These are phyloP conservation scores for Xerocomellus dryophilus DNA, from an alignment of 768 basidiomycete genomes.

Conservation along the genomic window DNA sequence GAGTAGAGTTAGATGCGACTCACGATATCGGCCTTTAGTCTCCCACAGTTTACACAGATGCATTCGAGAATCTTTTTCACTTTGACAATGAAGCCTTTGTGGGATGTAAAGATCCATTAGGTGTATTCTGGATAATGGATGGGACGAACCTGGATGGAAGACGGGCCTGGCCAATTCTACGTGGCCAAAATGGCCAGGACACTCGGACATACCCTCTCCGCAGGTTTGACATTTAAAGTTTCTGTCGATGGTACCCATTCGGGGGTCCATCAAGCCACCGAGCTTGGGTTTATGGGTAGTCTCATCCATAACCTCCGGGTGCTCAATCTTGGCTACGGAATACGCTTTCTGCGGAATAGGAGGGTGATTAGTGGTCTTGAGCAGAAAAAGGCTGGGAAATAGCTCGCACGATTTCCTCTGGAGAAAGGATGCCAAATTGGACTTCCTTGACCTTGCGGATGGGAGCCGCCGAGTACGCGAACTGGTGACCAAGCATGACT, in stretches of 20 bases:
- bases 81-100: conserved; percentile 89
- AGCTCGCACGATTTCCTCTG: conserved; percentile 86
- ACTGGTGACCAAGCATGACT: conserved; percentile 83
- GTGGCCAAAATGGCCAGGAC: conserved; percentile 98
- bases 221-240: conserved; percentile 99
- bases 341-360: conserved; percentile 80
- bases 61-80: conserved; percentile 99
- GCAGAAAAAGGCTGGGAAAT: neutral
- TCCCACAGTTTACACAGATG: conserved; percentile 98
- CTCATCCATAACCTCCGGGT: conserved; percentile 99
- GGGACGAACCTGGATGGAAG: conserved; percentile 83
- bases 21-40: conserved; percentile 95
- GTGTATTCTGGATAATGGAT: neutral
- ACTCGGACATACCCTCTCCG: conserved; percentile 99
- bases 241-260: conserved; percentile 96
- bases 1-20: conserved; percentile 83
- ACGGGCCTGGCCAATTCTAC: conserved; percentile 97
- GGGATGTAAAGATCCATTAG: neutral
- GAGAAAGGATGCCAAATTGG: conserved; percentile 97
- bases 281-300: conserved; percentile 83
- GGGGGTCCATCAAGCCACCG: conserved; percentile 95
- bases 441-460: conserved; percentile 96
- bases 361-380: conserved; percentile 11
- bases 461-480: conserved; percentile 90
- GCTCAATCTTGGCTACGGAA: conserved; percentile 97